Conservation (phyloP, 148 eudicot species). For the Silene uniflora region DNA sequence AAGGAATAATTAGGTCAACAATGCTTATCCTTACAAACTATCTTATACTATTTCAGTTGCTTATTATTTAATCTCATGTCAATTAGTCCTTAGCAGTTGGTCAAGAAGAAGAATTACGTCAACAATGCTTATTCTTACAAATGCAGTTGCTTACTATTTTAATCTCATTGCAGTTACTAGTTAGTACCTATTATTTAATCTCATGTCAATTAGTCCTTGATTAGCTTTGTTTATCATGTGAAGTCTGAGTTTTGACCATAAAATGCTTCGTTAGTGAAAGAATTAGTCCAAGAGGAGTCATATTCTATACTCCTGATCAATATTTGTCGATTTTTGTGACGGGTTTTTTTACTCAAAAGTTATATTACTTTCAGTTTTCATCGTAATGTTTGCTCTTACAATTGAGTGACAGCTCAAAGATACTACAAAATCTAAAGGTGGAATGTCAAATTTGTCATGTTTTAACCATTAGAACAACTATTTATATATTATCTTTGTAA, state of each 20-base stretch:
- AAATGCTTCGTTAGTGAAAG: background rate
- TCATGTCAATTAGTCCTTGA: no score
- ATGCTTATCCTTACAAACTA: background rate
- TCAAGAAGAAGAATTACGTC: background rate
- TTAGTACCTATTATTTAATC: no score
- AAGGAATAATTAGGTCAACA: constrained; percentile 1
- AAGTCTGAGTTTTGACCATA: background rate
- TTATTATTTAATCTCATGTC: constrained; percentile 1
- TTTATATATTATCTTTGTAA: no score
- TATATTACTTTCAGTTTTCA: no score
- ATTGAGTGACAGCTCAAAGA: background rate
- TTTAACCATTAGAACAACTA: background rate
- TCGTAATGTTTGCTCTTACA: no score
- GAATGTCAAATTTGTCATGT: background rate
- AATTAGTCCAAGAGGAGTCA: background rate
- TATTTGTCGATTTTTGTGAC: no score
- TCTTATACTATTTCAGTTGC: no score
- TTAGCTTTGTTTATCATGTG: background rate
- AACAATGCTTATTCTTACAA: background rate
- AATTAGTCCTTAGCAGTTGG: no score
- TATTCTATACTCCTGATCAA: background rate
- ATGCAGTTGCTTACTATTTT: background rate
- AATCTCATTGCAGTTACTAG: no score
- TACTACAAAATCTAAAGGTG: background rate
- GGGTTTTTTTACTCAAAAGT: no score